phyloP scores from a whole-genome alignment of 2,329 filamentous ascomycete genomes.

The Cercospora sesami region DNA sequence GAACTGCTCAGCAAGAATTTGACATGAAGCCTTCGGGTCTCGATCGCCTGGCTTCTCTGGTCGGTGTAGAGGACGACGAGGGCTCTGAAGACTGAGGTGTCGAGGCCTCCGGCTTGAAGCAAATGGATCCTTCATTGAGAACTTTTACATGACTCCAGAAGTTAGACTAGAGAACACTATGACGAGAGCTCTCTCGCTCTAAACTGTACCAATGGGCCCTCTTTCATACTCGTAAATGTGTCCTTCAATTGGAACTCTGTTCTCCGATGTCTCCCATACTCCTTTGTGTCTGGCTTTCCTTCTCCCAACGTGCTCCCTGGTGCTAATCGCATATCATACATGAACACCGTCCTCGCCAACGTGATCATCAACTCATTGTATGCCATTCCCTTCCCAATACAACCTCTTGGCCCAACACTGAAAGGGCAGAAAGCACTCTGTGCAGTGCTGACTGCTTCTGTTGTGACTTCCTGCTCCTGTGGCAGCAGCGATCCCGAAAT shows the following conservation, averaged over 20 bases:
- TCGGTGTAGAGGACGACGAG: background rate
- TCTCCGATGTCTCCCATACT: constrained; percentile 16
- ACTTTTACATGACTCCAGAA: background rate
- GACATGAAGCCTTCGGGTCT: background rate
- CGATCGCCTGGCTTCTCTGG: background rate
- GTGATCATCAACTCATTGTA: constrained; percentile 27
- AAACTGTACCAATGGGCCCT: constrained; percentile 21
- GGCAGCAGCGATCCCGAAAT: background rate
- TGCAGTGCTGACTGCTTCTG: constrained; percentile 14
- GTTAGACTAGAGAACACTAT: background rate
- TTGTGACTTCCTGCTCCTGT: background rate
- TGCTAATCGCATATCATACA: constrained; percentile 28
- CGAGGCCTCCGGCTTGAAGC: background rate
- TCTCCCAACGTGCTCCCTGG: constrained; percentile 20
- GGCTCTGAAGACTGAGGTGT: background rate
- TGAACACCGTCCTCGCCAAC: constrained; percentile 21
- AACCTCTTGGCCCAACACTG: constrained; percentile 25
- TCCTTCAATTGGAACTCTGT: constrained; percentile 22
- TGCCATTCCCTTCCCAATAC: constrained; percentile 29
- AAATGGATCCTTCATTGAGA: background rate
- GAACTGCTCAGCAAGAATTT: background rate
- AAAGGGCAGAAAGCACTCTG: constrained; percentile 28
- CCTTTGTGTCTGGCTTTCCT: constrained; percentile 10
- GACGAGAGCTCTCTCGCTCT: background rate
- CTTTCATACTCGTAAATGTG: constrained; percentile 24